phyloP scores from a whole-genome alignment of 805 yeast species.

The Allodekkera sacchari region DNA sequence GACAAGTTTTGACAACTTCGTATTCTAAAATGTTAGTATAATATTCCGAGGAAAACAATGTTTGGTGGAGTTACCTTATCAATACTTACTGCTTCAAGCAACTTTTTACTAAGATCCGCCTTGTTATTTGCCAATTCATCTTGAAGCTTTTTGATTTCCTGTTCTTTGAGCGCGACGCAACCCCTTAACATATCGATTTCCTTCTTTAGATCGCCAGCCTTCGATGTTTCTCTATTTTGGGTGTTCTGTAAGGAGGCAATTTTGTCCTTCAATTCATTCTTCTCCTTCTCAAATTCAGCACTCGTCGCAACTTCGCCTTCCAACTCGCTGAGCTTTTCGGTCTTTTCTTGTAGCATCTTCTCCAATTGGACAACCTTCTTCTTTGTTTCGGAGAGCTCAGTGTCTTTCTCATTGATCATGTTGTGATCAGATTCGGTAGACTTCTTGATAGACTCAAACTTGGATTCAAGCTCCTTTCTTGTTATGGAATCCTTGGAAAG shows the following conservation, averaged over 20 bases:
- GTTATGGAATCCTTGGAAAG: constrained; percentile 19
- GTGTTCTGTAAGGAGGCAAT: constrained; percentile 14
- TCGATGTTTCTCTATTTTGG: constrained; percentile 6
- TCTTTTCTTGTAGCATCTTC: constrained; percentile 11
- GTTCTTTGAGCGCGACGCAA: constrained; percentile 25
- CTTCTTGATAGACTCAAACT: constrained; percentile 19
- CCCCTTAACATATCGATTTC: constrained; percentile 25
- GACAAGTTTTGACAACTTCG: neutral
- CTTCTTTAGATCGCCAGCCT: constrained; percentile 13
- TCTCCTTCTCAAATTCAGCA: constrained; percentile 8
- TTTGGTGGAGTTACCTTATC: no score
- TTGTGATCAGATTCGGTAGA: constrained; percentile 24
- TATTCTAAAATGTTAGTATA: neutral
- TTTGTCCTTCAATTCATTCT: constrained; percentile 10
- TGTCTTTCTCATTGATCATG: constrained; percentile 32
- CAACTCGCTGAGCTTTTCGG: constrained; percentile 15
- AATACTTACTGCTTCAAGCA: constrained; percentile 23
- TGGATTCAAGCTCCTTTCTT: constrained; percentile 27
- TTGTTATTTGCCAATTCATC: constrained; percentile 22
- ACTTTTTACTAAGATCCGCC: constrained; percentile 25
- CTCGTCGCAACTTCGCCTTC: constrained; percentile 17
- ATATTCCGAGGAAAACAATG: neutral
- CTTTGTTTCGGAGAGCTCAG: constrained; percentile 28
- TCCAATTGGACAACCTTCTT: constrained; percentile 22
- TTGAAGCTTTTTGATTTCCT: constrained; percentile 24